phyloP scores from a whole-genome alignment of 1,139 yeast species.

The Candida sanyaensis region DNA sequence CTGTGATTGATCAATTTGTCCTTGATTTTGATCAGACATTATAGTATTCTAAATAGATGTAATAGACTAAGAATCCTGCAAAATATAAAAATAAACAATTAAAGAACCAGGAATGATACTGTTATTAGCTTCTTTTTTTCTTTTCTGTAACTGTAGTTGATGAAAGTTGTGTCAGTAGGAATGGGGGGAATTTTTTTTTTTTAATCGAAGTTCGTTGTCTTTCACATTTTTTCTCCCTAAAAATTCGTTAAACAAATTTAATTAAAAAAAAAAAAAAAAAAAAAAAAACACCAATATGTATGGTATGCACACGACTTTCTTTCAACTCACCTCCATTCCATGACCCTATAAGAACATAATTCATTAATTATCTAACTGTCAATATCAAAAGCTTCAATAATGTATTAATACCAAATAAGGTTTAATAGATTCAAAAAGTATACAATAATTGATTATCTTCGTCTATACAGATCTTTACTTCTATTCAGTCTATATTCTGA shows the following conservation, averaged over 20 bases:
- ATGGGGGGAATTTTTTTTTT: too few relatives aligned
- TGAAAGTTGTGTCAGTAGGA: neutral
- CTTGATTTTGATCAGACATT: slow-evolving; percentile 6
- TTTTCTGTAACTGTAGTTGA: too few relatives aligned
- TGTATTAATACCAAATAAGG: too few relatives aligned
- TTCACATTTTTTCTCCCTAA: neutral
- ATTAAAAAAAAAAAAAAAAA: neutral
- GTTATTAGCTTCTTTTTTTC: too few relatives aligned
- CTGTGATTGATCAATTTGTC: slow-evolving; percentile 13
- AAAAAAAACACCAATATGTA: neutral
- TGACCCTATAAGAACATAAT: too few relatives aligned
- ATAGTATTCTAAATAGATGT: neutral
- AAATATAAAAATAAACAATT: neutral
- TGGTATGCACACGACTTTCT: neutral
- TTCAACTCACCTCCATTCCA: too few relatives aligned
- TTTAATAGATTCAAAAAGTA: too few relatives aligned
- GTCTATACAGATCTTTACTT: neutral
- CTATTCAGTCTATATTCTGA: slow-evolving; percentile 7
- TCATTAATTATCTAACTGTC: too few relatives aligned
- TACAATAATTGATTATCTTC: neutral
- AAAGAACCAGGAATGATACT: too few relatives aligned
- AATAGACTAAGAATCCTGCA: neutral
- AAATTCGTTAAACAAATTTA: neutral
- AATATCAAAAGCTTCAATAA: too few relatives aligned
- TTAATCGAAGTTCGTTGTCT: neutral